Percentiles rank a stretch among this genome's conserved stretches.
Evolutionary conservation across 1,139 yeast genomes (phyloP).

Genomic region (Wickerhamiella pararugosa): DNA sequence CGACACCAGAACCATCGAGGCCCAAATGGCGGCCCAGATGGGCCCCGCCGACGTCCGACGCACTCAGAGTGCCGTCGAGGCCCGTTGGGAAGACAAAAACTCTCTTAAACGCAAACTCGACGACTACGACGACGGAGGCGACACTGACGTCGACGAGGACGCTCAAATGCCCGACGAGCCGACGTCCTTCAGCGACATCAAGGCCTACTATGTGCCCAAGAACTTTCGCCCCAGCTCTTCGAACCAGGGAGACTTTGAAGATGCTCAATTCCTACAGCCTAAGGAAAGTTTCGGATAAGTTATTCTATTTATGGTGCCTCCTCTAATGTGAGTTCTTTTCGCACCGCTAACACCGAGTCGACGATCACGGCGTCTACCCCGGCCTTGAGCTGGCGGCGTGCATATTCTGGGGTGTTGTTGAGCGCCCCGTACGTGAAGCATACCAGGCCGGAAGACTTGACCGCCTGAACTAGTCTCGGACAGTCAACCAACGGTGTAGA

Average conservation of each 20-base stretch:
- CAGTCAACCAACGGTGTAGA: constrained; percentile 73
- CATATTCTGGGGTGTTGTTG: constrained; percentile 76
- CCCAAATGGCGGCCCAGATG: background rate
- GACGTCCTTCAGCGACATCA: background rate
- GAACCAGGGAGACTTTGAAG: constrained; percentile 15
- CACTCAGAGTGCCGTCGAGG: constrained; percentile 1
- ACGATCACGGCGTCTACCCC: constrained; percentile 98
- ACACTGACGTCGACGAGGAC: constrained; percentile 15
- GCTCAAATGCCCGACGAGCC: constrained; percentile 5
- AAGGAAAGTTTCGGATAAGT: background rate
- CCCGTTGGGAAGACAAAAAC: background rate
- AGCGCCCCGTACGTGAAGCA: constrained; percentile 84
- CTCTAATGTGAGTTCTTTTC: constrained; percentile 48
- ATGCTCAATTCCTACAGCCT: constrained; percentile 13
- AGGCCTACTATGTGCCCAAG: constrained; percentile 9
- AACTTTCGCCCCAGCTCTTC: constrained; percentile 9
- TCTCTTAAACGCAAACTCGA: constrained; percentile 6
- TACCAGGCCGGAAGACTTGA: constrained; percentile 78
- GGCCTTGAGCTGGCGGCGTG: constrained; percentile 75
- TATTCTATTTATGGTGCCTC: constrained; percentile 3
- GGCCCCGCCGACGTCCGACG: no score
- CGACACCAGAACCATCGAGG: constrained; percentile 8
- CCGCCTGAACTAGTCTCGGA: constrained; percentile 78
- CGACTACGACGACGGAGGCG: constrained; percentile 15
- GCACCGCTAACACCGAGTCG: constrained; percentile 82